Percentiles rank a stretch among this genome's conserved stretches.
These are phyloP conservation scores for Aspergillus panamensis DNA, from an alignment of 495 filamentous ascomycete genomes.

Conservation along the genomic window DNA sequence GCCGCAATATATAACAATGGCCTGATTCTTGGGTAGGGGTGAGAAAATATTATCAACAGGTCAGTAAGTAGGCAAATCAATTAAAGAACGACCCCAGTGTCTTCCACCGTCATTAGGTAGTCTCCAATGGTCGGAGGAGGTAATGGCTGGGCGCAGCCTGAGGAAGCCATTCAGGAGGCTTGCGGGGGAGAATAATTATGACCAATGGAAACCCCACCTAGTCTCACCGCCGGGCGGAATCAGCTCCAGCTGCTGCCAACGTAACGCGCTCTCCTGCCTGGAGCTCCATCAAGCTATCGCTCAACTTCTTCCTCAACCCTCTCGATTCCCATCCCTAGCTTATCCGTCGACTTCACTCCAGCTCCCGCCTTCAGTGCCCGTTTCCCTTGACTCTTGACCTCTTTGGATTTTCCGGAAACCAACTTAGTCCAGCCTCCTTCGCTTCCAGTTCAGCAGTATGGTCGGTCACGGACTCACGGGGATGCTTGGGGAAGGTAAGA, in stretches of 20 bases:
- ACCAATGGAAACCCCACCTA: conserved; percentile 23
- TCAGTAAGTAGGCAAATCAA: neutral
- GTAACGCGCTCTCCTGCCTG: conserved; percentile 25
- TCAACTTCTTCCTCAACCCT: conserved; percentile 19
- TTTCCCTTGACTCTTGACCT: conserved; percentile 3
- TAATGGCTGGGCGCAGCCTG: conserved; percentile 1
- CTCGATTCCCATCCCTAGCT: conserved; percentile 8
- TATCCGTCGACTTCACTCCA: conserved; percentile 2
- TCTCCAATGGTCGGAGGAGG: too few relatives aligned
- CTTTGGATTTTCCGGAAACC: neutral
- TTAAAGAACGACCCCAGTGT: neutral
- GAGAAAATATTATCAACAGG: neutral
- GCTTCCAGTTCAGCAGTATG: conserved; percentile 27
- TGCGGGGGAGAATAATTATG: conserved; percentile 21
- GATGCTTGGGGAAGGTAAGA: conserved; percentile 67
- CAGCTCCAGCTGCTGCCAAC: conserved; percentile 36
- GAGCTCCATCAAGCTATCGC: conserved; percentile 34
- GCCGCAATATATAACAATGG: conserved; percentile 1
- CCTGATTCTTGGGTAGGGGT: neutral
- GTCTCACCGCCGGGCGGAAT: conserved; percentile 43
- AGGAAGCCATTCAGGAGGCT: conserved; percentile 31
- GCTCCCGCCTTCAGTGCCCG: neutral
- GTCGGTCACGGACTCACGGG: conserved; percentile 57
- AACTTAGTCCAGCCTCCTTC: neutral
- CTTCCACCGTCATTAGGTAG: neutral